Conservation (phyloP, 2,329 filamentous ascomycete genomes). For the Nannizziopsis barbatae region DNA sequence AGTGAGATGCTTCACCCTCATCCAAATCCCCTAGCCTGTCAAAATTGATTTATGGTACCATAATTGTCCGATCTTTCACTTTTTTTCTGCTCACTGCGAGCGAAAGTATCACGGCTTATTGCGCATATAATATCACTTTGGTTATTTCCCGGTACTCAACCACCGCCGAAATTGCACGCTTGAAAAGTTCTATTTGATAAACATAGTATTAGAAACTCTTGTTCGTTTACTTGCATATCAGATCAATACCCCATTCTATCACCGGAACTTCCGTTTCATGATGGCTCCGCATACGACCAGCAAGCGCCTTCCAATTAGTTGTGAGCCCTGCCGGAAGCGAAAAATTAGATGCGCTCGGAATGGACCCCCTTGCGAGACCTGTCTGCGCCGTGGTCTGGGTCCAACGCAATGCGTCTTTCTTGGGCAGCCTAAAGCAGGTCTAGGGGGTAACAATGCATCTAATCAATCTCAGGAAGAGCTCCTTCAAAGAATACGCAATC, state of each 20-base stretch:
- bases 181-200: too few relatives aligned
- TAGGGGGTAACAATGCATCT: conserved; percentile 17
- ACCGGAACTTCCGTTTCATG: background rate
- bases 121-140: too few relatives aligned
- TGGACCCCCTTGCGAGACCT: conserved; percentile 31
- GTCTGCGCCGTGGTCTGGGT: conserved; percentile 29
- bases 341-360: conserved; percentile 34
- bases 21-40: too few relatives aligned
- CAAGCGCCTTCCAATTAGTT: conserved; percentile 32
- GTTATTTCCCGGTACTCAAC: too few relatives aligned
- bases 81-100: too few relatives aligned
- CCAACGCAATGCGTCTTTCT: conserved; percentile 31
- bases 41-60: too few relatives aligned
- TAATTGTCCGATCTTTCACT: too few relatives aligned
- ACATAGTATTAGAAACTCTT: too few relatives aligned
- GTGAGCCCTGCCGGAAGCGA: conserved; percentile 32
- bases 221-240: too few relatives aligned
- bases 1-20: too few relatives aligned
- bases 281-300: conserved; percentile 21
- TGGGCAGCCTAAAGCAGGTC: conserved; percentile 24
- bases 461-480: conserved; percentile 23
- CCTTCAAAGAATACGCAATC: conserved; percentile 27
- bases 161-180: too few relatives aligned
- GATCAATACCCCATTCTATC: background rate
- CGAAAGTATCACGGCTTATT: too few relatives aligned